A percentile compares a stretch with the other conserved stretches of the same genome.
Evolutionary conservation across 257 asterid genomes (phyloP).

Genomic region (Nicotiana tomentosiformis): DNA sequence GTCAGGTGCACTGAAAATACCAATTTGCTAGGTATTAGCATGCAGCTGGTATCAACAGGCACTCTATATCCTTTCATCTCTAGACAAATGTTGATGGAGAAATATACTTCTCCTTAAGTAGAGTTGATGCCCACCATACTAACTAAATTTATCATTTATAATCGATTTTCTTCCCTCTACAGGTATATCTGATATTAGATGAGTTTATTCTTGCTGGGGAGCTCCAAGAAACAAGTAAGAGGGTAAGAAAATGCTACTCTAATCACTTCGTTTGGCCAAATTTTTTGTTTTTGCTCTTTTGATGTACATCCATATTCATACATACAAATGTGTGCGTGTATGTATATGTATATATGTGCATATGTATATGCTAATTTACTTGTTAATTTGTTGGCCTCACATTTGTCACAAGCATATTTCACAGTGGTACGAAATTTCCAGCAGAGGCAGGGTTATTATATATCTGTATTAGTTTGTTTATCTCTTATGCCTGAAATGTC

Average conservation of each 20-base stretch:
- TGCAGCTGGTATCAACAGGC: too few relatives aligned
- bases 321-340: too few relatives aligned
- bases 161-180: constrained; percentile 6
- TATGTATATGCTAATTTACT: neutral
- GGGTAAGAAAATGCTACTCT: constrained; percentile 32
- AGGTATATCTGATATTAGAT: constrained; percentile 92
- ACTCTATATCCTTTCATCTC: too few relatives aligned
- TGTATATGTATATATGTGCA: neutral
- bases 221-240: constrained; percentile 97
- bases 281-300: neutral
- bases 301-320: neutral
- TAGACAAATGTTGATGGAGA: neutral
- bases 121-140: neutral
- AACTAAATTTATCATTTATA: neutral
- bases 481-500: neutral
- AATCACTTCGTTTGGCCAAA: neutral
- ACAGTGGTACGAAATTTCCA: neutral
- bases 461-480: neutral
- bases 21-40: neutral
- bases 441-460: neutral
- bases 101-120: neutral
- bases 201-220: constrained; percentile 99
- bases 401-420: neutral
- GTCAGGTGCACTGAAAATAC: neutral
- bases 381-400: neutral